Base-by-base conservation (phyloP, 2,329 filamentous ascomycete species). In the Sordariomycetes sp. region DNA sequence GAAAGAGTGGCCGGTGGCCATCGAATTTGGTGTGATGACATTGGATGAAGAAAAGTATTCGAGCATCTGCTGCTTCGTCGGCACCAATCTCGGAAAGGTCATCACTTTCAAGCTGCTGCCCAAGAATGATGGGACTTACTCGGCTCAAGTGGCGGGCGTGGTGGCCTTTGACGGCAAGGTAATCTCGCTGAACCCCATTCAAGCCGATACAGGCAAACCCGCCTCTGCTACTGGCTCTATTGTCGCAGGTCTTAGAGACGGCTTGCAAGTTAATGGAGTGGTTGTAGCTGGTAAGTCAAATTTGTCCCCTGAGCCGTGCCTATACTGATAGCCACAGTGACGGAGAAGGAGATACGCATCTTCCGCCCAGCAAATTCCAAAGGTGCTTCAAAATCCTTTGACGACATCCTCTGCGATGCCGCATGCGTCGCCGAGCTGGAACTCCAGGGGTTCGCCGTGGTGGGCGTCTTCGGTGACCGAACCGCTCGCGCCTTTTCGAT, bases 1-100 rank as follows among this genome's bases (percentile, higher is more conserved):
- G 4, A 70, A 68, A 31, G 88, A 95, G 49, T 93, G 79, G 73
- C 78, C 86, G 1, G 86, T 86, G 0, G 70, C 66, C 20, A 77
- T 96, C 19, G 86, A 95, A 50, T 98, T 96, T 60, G 86, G 86
- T 34, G 86, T 94, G 30, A 81, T 98, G 78, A 93, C 84, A 4
- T 63, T 95, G 4, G 92, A 96, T 28, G 84, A 82, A n/a, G 90
- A 96, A 50, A 79, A 86, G 43, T 98, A 94, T 54, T 96, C 92
- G 2, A 95, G 87, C 49, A 94, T 98, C 37, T 77, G 82, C 38
- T 83, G 92, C 44, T 93, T 96, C 45, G 84, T 93, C 3, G 92
- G 92, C 15, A 96, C 92, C 0, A 88, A 81, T 44, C 58, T 77
- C 20, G 92, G 92, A 26, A 86, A 85, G 47, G 64, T 96, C 14